Base-by-base conservation (phyloP, 1,284 basidiomycete genomes). In the Calocybe gambosa region DNA sequence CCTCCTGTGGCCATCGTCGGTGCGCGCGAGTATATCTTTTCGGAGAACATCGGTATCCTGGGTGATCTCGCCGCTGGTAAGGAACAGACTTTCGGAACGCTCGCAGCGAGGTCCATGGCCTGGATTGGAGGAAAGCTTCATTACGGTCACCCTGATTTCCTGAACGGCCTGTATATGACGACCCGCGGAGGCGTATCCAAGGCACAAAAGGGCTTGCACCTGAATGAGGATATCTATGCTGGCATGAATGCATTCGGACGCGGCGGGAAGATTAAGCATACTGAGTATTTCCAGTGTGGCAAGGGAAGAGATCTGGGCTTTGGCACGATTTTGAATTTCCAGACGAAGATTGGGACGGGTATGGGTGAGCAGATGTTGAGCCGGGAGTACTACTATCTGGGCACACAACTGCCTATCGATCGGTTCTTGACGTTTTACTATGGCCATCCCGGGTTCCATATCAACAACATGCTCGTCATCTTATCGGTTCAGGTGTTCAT, bases 301-400 rank as follows among this genome's bases (percentile, higher is more conserved):
- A 99, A 99, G 73, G 96, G 96, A 55, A 89, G 96, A 76, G 96
- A 99, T 76, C 86, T 99, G 54, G 96, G 96, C 53, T 99, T 99
- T 66, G 96, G 96, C 47, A 99, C 96, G 36, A 99, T 99, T 64
- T 74, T 99, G 58, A 99, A 99, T 68, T 99, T 99, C 83, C 95
- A 98, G 74, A 99, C 96, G 50, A 99, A 99, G 80, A 94, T 99
- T 56, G 96, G 96, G 31, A 98, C 93, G 44, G 96, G 96, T 74
- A 99, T 99, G 96, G 96, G 95, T 60, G 96, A 99, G 68, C 96
- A 99, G 64, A 95, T 98, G 92, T 83, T 99, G 56, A 97, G 93
- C 68, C 85, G 96, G 62, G 96, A 99, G 70, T 99, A 99, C 72
- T 99, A 99, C 69, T 99, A 99, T 67, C 77, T 99, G 48, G 96